Base-by-base conservation (phyloP, 805 yeast genomes). In the Metschnikowia continentalis region DNA sequence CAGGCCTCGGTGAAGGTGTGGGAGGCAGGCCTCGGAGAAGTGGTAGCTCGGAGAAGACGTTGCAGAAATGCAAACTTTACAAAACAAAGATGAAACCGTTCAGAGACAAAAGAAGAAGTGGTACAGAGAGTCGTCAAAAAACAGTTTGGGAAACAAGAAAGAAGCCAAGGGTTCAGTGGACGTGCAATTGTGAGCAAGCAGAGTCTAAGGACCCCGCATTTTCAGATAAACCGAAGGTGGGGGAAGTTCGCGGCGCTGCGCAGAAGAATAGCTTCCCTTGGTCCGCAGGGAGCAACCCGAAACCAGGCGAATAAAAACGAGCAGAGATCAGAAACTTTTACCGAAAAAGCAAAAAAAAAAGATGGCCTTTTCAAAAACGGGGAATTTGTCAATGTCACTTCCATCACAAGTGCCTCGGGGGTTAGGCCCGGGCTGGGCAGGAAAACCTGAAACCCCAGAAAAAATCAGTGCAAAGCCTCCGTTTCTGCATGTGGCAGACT, bases 201-300 rank as follows among this genome's bases (percentile, higher is more conserved):
- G 41, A 6, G 14, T 42, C 30, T 5, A 5, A 10, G 32, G 38
- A 42, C 46, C 46, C 46, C 46, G 46, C 46, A 42, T 42, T 42
- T 35, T 3, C 46, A 33, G 46, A 42, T 42, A 38, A 33, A 42
- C 38, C 19, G 17, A 33, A 33, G 46, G 46, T 42, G 46, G 46
- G 46, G 38, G 46, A 20, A 42, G 10, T 20, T 33, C 46, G 46
- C 46, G 38, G 20, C 46, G 46, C 46, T 42, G 46, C 46, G 37
- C 46, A 32, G 46, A 33, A 42, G 38, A 32, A 22, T 7, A 33
- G 20, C 38, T 33, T 42, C 46, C 46, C 37, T 42, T 42, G 32
- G 46, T 6, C 46, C 46, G 46, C 38, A 32, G 38, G 35, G 6
- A 42, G 38, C 38, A 42, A 42, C 32, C 38, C 38, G 46, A 22